These are phyloP conservation scores for Myxozyma kluyveri DNA, from an alignment of 805 yeast species.

Conservation along the genomic window DNA sequence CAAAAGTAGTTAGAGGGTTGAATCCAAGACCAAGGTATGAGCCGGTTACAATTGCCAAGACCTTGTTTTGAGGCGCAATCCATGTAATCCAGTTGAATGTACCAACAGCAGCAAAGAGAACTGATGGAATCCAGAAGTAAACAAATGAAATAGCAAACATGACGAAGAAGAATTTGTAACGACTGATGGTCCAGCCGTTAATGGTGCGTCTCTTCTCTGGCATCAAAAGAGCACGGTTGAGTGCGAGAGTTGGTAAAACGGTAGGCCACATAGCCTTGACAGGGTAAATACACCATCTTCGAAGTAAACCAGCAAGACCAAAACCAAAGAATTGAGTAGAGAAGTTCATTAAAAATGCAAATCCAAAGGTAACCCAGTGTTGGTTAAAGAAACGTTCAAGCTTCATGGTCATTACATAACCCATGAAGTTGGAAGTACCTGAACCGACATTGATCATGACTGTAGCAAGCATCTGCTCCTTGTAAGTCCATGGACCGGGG, in stretches of 20 bases:
- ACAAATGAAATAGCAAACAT: constrained; percentile 45
- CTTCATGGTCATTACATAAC: constrained; percentile 13
- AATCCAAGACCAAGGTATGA: constrained; percentile 62
- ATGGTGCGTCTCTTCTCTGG: constrained; percentile 37
- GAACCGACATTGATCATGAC: constrained; percentile 34
- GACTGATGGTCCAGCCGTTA: constrained; percentile 59
- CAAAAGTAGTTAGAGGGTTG: constrained; percentile 62
- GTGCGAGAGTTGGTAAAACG: constrained; percentile 52
- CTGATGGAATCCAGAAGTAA: constrained; percentile 63
- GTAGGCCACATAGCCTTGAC: constrained; percentile 67
- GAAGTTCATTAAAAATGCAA: constrained; percentile 51
- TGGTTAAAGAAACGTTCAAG: constrained; percentile 37
- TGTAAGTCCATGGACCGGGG: constrained; percentile 64
- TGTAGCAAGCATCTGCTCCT: constrained; percentile 66
- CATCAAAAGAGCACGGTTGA: constrained; percentile 14
- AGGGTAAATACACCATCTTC: constrained; percentile 57
- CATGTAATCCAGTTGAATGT: constrained; percentile 61
- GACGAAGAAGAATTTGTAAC: constrained; percentile 49
- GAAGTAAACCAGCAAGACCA: constrained; percentile 63
- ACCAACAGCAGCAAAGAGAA: constrained; percentile 56
- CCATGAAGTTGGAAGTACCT: constrained; percentile 5
- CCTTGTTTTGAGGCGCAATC: constrained; percentile 56
- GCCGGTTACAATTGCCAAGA: constrained; percentile 65
- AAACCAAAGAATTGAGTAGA: constrained; percentile 64
- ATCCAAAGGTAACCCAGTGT: constrained; percentile 45